Base-by-base conservation (phyloP, 768 basidiomycete species). In the Tulasnella sp. region DNA sequence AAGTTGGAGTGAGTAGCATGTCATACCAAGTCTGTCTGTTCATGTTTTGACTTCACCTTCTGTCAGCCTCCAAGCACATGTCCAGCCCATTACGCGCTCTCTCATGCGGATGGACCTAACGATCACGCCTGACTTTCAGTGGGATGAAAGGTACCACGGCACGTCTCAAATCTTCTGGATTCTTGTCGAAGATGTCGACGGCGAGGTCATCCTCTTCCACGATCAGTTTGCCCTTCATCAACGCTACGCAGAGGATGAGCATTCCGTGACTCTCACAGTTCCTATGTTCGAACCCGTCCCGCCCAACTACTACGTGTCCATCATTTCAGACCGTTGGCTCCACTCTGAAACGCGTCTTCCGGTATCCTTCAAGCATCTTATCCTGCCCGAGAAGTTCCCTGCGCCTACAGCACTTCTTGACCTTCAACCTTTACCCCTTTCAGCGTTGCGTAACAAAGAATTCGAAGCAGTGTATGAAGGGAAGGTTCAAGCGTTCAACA, bases 261-360 rank as follows among this genome's bases (percentile, higher is more conserved):
- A 98, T 72, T 92, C 83, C 64, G 82, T 99, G 51, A 93, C 93
- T 0, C 79, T 99, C 63, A 96, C 90, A 0, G 90, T 97, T 1
- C 92, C 93, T 0, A 95, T 99, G 82, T 90, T 86, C 66, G 95
- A 98, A 67, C 95, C 96, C 0, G 86, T 96, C 13, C 95, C 96
- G 19, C 96, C 96, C 1, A 98, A 98, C 70, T 98, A 98, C 75
- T 98, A 91, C 71, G 92, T 99, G 68, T 91, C 89, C 5, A 76
- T 98, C 59, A 80, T 95, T 62, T 95, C 94, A 2, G 95, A 99
- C 68, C 81, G 90, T 32, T 99, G 96, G 95, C 67, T 97, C 38
- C 94, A 98, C 65, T 81, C 93, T 1, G 93, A 97, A 73, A 98
- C 94, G 0, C 83, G 91, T 10, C 75, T 98, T 0, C 94, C 96